These are phyloP conservation scores for Phytophthora fragariaefolia DNA, from an alignment of 352 stramenopile species.

Conservation along the genomic window DNA sequence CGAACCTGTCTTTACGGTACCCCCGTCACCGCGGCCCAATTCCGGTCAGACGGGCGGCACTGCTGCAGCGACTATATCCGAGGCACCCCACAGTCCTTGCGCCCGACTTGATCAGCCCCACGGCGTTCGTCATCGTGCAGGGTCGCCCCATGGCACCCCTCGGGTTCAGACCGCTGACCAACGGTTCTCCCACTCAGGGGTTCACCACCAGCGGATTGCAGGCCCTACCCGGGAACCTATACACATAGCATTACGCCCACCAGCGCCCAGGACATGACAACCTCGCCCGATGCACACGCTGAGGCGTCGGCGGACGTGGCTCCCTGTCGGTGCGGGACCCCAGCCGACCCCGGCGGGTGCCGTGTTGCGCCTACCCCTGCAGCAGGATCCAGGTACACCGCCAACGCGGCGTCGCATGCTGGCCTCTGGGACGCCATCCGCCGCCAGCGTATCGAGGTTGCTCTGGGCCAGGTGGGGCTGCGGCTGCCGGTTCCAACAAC, in stretches of 20 bases:
- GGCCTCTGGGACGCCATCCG: not conserved
- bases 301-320: no score
- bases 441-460: not conserved
- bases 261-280: no score
- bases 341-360: no score
- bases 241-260: no score
- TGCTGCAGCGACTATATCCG: no score
- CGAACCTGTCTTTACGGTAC: not conserved
- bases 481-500: not conserved
- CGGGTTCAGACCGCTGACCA: not conserved
- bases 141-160: not conserved
- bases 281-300: no score
- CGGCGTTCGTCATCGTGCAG: not conserved
- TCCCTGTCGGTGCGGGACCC: no score
- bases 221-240: no score
- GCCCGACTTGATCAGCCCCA: not conserved
- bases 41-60: not conserved
- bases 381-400: not conserved
- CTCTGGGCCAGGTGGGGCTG: not conserved
- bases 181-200: not conserved
- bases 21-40: not conserved
- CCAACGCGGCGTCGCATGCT: not conserved
- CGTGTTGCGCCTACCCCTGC: not conserved
- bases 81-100: not conserved
- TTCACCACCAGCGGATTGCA: not conserved